Base-by-base conservation (phyloP, 805 yeast species). In the Isabelozyma gotoi region DNA sequence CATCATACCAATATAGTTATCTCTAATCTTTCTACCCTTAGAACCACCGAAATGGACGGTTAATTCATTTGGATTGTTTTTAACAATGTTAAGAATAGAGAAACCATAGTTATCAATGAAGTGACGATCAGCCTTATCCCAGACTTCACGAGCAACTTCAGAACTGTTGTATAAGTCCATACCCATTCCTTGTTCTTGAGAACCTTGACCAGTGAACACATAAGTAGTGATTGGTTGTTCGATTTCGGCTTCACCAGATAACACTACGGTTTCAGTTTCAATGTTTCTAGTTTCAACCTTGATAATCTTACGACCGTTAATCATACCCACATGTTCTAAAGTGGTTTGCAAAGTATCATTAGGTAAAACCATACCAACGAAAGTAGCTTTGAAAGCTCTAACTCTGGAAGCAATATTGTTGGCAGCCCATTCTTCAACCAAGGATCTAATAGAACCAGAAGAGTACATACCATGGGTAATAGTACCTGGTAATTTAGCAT, bases 121-220 rank as follows among this genome's bases (percentile, higher is more conserved):
- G 71, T 95, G 99, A 46, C 69, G 67, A 66, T 94, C 99, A 49
- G 99, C 99, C 65, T 89, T 86, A 68, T 94, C 98, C 99, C 99
- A 94, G 50, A 94, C 97, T 51, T 81, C 82, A 60, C 83, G 83
- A 42, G 99, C 99, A 65, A 94, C 97, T 21, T 81, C 90, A 40
- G 96, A 87, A 34, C 86, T 78, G 52, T 83, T 84, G 70, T 94
- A 94, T 64, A 94, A 80, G 68, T 94, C 99, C 99, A 94, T 94
- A 78, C 99, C 99, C 99, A 94, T 94, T 67, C 97, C 97, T 76
- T 95, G 99, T 71, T 95, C 99, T 73, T 94, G 99, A 48, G 99
- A 92, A 68, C 99, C 99, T 78, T 94, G 99, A 64, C 99, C 99
- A 52, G 99, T 94, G 74, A 95, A 94, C 45, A 94, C 96, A 66